Evolutionary conservation across 2,329 filamentous ascomycete species (phyloP).

Genomic region (Triangularia setosa): DNA sequence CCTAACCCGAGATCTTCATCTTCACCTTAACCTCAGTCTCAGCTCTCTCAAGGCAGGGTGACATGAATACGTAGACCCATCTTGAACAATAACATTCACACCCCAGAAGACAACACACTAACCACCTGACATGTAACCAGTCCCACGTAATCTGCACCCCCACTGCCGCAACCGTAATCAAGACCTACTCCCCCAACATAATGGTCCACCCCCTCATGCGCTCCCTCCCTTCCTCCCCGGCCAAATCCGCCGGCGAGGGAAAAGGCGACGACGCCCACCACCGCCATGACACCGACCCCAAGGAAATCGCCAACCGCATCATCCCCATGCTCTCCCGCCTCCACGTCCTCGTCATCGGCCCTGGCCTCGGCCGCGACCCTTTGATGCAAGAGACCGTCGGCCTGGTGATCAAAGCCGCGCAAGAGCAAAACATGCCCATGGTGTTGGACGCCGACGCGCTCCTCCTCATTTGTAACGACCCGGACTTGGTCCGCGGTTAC

Average conservation of each 20-base stretch:
- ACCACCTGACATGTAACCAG: conserved; percentile 38
- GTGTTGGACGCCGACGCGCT: conserved; percentile 92
- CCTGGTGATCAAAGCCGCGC: conserved; percentile 73
- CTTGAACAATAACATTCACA: neutral
- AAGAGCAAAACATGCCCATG: conserved; percentile 67
- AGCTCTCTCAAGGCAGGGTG: neutral
- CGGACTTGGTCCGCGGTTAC: conserved; percentile 76
- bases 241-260: conserved; percentile 27
- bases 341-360: conserved; percentile 89
- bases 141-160: conserved; percentile 95
- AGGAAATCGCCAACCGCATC: conserved; percentile 61
- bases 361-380: conserved; percentile 82
- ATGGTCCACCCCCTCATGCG: conserved; percentile 98
- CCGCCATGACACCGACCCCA: conserved; percentile 43
- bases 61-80: neutral
- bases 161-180: conserved; percentile 82
- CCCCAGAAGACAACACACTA: neutral
- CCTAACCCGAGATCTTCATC: neutral
- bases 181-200: conserved; percentile 94
- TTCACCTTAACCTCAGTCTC: neutral
- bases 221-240: conserved; percentile 41
- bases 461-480: conserved; percentile 69
- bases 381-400: conserved; percentile 86
- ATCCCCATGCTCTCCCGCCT: conserved; percentile 79
- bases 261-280: conserved; percentile 43